Evolutionary conservation across 1,284 basidiomycete genomes (phyloP), one percentile per base, ranked within the genome.

Genomic region (Puccinia triticina): DNA sequence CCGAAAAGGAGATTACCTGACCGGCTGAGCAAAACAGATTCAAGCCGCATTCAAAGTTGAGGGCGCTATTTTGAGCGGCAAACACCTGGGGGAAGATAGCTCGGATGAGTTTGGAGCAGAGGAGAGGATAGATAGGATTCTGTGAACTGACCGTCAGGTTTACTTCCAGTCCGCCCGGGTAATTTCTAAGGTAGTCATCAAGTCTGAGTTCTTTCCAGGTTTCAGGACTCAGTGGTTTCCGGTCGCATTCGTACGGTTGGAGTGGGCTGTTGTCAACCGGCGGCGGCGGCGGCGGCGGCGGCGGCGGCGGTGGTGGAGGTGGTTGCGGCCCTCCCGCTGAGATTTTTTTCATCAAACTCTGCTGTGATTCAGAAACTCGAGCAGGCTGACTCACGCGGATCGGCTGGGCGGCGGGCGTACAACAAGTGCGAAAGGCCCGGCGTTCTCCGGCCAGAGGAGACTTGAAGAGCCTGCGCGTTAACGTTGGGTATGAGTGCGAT

Each of bases 201-300:
- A 78, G 14, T 32, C 50, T 23, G 21, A 78, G 77, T 40, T 78
- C 61, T 53, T 69, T 53, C 77, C 77, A 78, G 32, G 53, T 48
- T 64, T 69, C 14, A 16, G 77, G 77, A 21, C 18, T 55, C 18
- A 78, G 26, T 40, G 61, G 43, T 40, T 32, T 50, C 4, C 4
- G 57, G 23, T 11, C 64, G 18, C 75, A 64, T 0, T 64, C 23
- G 40, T 64, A 66, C 2, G n/a, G 29, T 32, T 4, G 29, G 29
- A 61, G 18, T 16, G 48, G 55, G 3, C 26, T 57, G 23, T 4
- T 4, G 26, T 26, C n/a, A 10, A 55, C 11, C 23, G 43, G 43
- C 14, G 14, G 43, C 43, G 8, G 8, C 43, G 14, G 14, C 14
- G 43, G 43, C 7, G 8, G 11, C 53, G 5, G 10, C 23, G 18